Evolutionary conservation across 139 green algal genomes (phyloP).

Genomic region (Coccomyxa sp.): DNA sequence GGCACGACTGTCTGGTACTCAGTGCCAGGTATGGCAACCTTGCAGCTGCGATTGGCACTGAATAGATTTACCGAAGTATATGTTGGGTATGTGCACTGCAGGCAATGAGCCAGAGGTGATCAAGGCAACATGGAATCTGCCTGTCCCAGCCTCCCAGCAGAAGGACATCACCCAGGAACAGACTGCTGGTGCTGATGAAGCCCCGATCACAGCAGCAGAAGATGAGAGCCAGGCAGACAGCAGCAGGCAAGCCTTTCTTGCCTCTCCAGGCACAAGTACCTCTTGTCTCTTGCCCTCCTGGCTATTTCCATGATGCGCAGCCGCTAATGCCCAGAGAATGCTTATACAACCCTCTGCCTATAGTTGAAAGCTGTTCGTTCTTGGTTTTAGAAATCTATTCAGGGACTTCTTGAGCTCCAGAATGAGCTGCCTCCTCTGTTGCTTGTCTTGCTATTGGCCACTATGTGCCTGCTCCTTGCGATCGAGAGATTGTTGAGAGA

Average conservation of each 20-base stretch:
- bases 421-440: too few species aligned
- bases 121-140: slow-evolving; percentile 25
- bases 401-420: too few species aligned
- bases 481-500: too few species aligned
- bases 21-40: too few species aligned
- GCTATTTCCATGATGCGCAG: neutral
- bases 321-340: neutral
- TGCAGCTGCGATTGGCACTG: neutral
- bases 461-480: too few species aligned
- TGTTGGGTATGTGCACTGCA: neutral
- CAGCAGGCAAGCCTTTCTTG: neutral
- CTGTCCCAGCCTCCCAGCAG: neutral
- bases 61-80: neutral
- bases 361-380: too few species aligned
- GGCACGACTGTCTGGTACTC: too few species aligned
- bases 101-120: slow-evolving; percentile 19
- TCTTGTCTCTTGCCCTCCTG: neutral
- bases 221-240: slow-evolving; percentile 3
- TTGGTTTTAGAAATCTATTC: too few species aligned
- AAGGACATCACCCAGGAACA: neutral
- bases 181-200: neutral
- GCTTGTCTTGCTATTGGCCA: too few species aligned
- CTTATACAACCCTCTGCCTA: too few species aligned
- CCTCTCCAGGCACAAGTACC: neutral
- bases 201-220: neutral